Conservation (phyloP, 768 basidiomycete species). For the Suillus spraguei region DNA sequence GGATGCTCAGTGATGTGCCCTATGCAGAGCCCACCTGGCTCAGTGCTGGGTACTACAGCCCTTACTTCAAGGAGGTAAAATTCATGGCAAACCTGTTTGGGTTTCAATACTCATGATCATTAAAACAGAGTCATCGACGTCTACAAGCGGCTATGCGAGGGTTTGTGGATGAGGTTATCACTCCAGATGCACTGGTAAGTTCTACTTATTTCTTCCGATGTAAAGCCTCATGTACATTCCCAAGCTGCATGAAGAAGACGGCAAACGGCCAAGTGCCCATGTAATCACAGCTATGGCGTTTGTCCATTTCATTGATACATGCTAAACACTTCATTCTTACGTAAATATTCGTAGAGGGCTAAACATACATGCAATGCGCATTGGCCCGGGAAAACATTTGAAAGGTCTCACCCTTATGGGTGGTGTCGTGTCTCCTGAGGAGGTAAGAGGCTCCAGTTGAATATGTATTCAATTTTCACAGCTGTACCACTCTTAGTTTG, state of each 20-base stretch:
- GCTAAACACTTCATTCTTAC: not conserved
- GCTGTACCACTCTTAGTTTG: constrained; percentile 47
- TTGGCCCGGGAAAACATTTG: constrained; percentile 84
- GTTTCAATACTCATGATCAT: constrained; percentile 37
- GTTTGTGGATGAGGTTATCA: constrained; percentile 69
- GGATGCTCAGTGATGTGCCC: constrained; percentile 67
- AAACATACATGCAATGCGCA: constrained; percentile 65
- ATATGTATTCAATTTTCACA: constrained; percentile 9
- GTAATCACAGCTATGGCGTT: constrained; percentile 60
- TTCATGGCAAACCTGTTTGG: not conserved
- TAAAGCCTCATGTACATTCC: constrained; percentile 17
- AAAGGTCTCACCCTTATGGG: constrained; percentile 79
- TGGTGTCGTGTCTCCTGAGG: constrained; percentile 80
- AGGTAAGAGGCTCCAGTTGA: constrained; percentile 40
- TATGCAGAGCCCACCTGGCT: constrained; percentile 85
- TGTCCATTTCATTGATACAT: constrained; percentile 13
- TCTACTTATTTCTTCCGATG: constrained; percentile 11
- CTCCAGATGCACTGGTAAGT: constrained; percentile 35
- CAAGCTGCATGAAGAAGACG: constrained; percentile 53
- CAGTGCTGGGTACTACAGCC: constrained; percentile 61
- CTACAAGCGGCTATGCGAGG: constrained; percentile 48
- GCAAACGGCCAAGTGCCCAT: constrained; percentile 54
- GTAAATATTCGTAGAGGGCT: constrained; percentile 29
- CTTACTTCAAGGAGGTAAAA: constrained; percentile 74
- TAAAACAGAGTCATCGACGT: constrained; percentile 43